Evolutionary conservation across 192 early-diverging fungal species (phyloP), one percentile per base, ranked within the genome.

Genomic region (Entophlyctis helioformis): DNA sequence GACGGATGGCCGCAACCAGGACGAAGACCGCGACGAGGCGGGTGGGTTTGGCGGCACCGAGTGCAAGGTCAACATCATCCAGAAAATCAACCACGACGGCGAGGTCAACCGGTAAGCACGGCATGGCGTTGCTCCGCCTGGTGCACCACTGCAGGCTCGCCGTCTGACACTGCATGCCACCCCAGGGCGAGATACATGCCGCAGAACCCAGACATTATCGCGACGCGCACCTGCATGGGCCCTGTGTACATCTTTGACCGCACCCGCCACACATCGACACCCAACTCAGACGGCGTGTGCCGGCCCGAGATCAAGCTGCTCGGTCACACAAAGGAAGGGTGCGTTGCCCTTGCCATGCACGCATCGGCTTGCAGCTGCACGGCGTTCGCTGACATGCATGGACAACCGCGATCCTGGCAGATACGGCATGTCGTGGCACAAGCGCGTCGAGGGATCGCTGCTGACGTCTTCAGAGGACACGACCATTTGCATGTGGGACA

Each of bases 201-300:
- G 33, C 78, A 84, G 55, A 91, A 98, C 53, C 85, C 88, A 8
- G 82, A 95, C 55, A 84, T 98, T 36, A 91, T 98, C 54, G 95
- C 92, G 10, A 93, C 92, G 7, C 91, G 95, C 50, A 84, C 92
- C 5, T 73, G 83, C 15, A 72, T 72, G 7, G 95, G 95, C 8
- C 88, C 89, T n/a, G 84, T 98, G 31, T 95, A 85, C 61, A 75
- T 98, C 44, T 98, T 98, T 71, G 92, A 96, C 59, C 80, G 91
- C 36, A 90, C 96, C 28, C 81, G 81, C 15, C 87, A 89, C 62
- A 80, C 86, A 39, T 81, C 74, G 28, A 77, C 69, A 34, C 91
- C 93, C 0, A 67, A 64, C 22, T 61, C 71, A 37, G 76, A 80
- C 46, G 81, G 80, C 33, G 64, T 80, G 33, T 96, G 90, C 64